Evolutionary conservation across 176 grass and related monocot species (phyloP).

Genomic region (Tuctoria greenei): DNA sequence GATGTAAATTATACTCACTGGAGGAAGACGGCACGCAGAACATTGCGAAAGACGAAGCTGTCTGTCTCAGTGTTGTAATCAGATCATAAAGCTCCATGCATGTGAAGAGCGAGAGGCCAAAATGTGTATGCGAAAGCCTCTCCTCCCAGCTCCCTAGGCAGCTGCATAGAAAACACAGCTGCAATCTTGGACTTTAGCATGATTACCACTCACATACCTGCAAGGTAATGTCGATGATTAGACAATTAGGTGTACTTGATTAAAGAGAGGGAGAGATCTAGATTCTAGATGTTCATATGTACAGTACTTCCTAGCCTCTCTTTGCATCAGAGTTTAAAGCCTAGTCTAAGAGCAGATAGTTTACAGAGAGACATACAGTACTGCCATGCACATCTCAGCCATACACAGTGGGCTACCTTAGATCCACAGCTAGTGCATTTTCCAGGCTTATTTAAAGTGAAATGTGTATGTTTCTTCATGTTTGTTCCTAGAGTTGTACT

Average conservation of each 20-base stretch:
- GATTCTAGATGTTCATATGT: slow-evolving; percentile 41
- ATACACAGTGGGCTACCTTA: neutral
- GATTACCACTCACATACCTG: slow-evolving; percentile 45
- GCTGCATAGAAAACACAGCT: slow-evolving; percentile 42
- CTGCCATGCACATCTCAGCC: slow-evolving; percentile 25
- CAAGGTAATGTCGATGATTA: slow-evolving; percentile 42
- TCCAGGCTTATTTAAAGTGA: slow-evolving; percentile 27
- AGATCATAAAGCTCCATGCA: slow-evolving; percentile 41
- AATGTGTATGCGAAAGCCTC: slow-evolving; percentile 25
- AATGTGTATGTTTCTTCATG: slow-evolving; percentile 33
- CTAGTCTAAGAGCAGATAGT: neutral
- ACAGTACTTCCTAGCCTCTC: slow-evolving; percentile 8
- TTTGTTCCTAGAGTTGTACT: slow-evolving; percentile 34
- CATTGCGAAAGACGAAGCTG: slow-evolving; percentile 49
- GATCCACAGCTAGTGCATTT: slow-evolving; percentile 39
- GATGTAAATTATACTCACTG: slow-evolving; percentile 13
- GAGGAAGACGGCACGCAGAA: slow-evolving; percentile 38
- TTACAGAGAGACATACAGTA: neutral
- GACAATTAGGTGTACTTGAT: slow-evolving; percentile 50
- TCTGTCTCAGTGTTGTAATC: slow-evolving; percentile 25
- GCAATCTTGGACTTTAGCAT: slow-evolving; percentile 65
- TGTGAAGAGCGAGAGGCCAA: slow-evolving; percentile 44
- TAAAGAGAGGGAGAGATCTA: slow-evolving; percentile 55
- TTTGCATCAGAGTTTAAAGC: slow-evolving; percentile 40
- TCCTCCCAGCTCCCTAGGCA: slow-evolving; percentile 46